Base-by-base conservation (phyloP, 1,284 basidiomycete genomes). In the Microbotryum scabiosae region DNA sequence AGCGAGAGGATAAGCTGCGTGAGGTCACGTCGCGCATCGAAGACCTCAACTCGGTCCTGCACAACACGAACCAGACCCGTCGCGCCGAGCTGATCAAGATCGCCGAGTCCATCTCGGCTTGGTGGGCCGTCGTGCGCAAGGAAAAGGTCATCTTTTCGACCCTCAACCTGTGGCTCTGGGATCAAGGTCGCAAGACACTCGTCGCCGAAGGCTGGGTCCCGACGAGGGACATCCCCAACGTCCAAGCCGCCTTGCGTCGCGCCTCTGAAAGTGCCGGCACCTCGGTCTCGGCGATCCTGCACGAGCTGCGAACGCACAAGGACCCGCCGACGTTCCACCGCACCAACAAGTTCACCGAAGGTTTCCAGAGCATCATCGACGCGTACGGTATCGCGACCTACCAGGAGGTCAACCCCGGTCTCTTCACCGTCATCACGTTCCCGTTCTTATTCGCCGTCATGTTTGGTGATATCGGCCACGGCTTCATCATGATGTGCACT, bases 401-500 rank as follows among this genome's bases (percentile, higher is more conserved):
- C 76, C 89, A 97, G 76, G 96, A 99, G 78, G 86, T 93, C 76
- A 98, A 98, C 75, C 94, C 96, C 12, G 96, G 94, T 68, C 78
- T 98, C 46, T 71, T 72, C 61, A 69, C 71, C 49, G 65, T 68
- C 54, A 70, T 72, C 64, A 72, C 71, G 12, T 71, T 71, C 60
- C 96, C 96, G 0, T 98, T 99, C 84, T 78, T 99, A 71, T 99
- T 98, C 72, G 94, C 93, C 14, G 90, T 97, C 78, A 98, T 99
- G 94, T 99, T 99, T 75, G 96, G 94, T 73, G 94, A 99, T 76
- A 88, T 98, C 73, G 96, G 96, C 12, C 94, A 99, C 76, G 96
- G 91, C 49, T 79, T 85, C 64, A 85, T 98, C 73, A 87, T 91
- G 72, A 81, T 88, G 69, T 72, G 83, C 44, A 82, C 86, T 25